Evolutionary conservation across 495 filamentous ascomycete species (phyloP).

Genomic region (Hypoxylon crocopeplum): DNA sequence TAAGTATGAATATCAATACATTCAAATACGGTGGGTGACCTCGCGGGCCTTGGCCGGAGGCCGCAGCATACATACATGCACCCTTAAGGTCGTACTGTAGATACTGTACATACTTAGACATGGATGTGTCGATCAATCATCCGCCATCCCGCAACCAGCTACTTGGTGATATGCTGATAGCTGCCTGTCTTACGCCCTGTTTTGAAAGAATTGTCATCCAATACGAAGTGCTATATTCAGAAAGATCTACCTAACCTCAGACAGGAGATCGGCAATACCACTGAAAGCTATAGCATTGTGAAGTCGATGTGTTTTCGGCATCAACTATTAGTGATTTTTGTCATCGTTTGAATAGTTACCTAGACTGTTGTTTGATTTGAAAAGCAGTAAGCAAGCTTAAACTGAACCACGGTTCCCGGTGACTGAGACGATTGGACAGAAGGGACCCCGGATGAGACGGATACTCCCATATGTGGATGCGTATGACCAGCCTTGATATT

Average conservation of each 20-base stretch:
- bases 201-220: constrained; percentile 15
- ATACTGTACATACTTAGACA: background rate
- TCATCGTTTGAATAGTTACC: background rate
- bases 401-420: constrained; percentile 10
- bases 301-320: too few species aligned
- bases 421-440: constrained; percentile 19
- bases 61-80: constrained; percentile 7
- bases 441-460: constrained; percentile 29
- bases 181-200: constrained; percentile 4
- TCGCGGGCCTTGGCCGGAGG: constrained; percentile 11
- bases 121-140: constrained; percentile 33
- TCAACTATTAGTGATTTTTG: background rate
- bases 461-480: constrained; percentile 34
- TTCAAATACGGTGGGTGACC: too few species aligned
- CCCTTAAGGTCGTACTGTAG: constrained; percentile 30
- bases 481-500: constrained; percentile 28
- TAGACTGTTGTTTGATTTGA: background rate
- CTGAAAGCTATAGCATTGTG: background rate
- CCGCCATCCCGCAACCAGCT: constrained; percentile 4
- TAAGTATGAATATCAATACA: constrained; percentile 3
- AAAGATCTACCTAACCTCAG: constrained; percentile 22
- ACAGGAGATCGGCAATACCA: background rate
- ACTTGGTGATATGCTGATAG: constrained; percentile 2
- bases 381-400: constrained; percentile 18
- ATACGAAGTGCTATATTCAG: constrained; percentile 6